These are phyloP conservation scores for Ogataea dorogensis DNA, from an alignment of 805 yeast species.

Conservation along the genomic window DNA sequence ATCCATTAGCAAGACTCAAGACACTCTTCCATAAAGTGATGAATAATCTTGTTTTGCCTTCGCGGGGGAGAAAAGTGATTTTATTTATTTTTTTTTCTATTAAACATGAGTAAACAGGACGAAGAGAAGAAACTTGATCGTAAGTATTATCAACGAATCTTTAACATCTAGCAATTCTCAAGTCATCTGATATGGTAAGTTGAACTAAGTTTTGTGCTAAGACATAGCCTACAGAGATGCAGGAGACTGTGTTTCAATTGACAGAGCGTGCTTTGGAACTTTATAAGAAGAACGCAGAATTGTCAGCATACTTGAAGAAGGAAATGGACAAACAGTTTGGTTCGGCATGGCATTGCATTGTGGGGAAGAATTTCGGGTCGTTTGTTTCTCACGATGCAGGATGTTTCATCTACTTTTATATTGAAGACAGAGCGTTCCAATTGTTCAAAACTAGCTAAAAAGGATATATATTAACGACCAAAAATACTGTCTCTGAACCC, in stretches of 20 bases:
- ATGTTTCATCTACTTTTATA: constrained; percentile 65
- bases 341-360: constrained; percentile 78
- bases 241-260: constrained; percentile 46
- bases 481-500: constrained; percentile 21
- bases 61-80: constrained; percentile 6
- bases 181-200: constrained; percentile 32
- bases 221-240: constrained; percentile 48
- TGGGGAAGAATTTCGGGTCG: constrained; percentile 76
- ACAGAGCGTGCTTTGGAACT: constrained; percentile 44
- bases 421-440: constrained; percentile 65
- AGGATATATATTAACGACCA: constrained; percentile 8
- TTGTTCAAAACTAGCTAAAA: constrained; percentile 63
- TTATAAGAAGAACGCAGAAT: constrained; percentile 52
- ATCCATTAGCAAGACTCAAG: constrained; percentile 22
- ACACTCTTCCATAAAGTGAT: background rate
- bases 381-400: constrained; percentile 78
- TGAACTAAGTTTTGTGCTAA: background rate
- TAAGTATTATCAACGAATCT: constrained; percentile 4
- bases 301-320: constrained; percentile 65
- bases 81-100: too few species aligned
- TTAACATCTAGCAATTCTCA: constrained; percentile 22
- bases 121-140: constrained; percentile 11
- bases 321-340: constrained; percentile 62
- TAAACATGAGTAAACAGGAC: constrained; percentile 6
- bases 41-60: constrained; percentile 8